Conservation (phyloP, 2,329 filamentous ascomycete species). For the Ustulina deusta region DNA sequence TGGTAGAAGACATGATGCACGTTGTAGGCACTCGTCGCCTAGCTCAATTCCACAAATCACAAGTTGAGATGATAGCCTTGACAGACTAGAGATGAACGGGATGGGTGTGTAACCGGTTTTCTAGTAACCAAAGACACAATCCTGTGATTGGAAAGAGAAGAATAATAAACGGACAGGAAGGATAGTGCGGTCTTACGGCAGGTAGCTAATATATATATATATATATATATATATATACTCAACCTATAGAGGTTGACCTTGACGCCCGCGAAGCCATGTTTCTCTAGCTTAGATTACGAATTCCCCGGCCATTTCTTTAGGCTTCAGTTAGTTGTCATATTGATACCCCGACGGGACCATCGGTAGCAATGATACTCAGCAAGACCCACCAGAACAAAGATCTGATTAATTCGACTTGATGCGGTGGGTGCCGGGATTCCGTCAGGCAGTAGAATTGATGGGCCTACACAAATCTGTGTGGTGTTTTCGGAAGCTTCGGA, state of each 20-base stretch:
- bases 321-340: constrained; percentile 8
- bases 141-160: neutral
- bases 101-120: neutral
- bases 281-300: constrained; percentile 26
- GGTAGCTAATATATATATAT: neutral
- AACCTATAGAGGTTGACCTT: neutral
- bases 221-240: constrained; percentile 1
- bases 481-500: constrained; percentile 38
- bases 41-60: neutral
- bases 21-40: constrained; percentile 2
- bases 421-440: constrained; percentile 15
- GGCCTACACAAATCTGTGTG: neutral
- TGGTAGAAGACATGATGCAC: constrained; percentile 28
- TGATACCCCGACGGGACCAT: constrained; percentile 4
- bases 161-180: neutral
- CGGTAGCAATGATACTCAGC: constrained; percentile 20
- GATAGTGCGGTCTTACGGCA: neutral
- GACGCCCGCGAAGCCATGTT: constrained; percentile 5
- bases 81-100: neutral
- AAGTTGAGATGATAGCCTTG: neutral
- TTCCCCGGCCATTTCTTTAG: neutral
- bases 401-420: constrained; percentile 18
- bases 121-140: neutral
- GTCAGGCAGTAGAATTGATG: constrained; percentile 1
- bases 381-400: constrained; percentile 18